Percentiles rank a stretch among this genome's conserved stretches.
Conservation (phyloP, 2,329 filamentous ascomycete species). For the Diaporthe sp. region DNA sequence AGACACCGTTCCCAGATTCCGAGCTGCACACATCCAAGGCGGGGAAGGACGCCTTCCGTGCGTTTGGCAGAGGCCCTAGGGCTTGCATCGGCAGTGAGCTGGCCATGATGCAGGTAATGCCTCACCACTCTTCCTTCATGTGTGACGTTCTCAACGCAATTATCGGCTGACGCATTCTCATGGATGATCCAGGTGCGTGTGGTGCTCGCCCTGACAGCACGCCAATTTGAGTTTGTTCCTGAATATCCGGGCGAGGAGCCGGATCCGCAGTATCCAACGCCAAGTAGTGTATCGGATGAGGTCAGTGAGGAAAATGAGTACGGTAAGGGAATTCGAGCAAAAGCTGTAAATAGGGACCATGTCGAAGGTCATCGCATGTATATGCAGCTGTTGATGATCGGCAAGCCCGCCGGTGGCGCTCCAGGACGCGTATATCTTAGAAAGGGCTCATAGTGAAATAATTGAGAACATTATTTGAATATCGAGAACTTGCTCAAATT, state of each 20-base stretch:
- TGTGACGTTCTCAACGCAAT: neutral
- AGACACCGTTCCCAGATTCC: neutral
- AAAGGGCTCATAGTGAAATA: neutral
- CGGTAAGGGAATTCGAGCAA: neutral
- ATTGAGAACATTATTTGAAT: no score
- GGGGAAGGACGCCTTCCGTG: neutral
- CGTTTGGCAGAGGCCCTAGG: neutral
- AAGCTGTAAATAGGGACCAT: neutral
- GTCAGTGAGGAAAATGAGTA: neutral
- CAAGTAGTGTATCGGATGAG: neutral
- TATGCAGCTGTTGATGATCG: neutral
- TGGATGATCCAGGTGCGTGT: neutral
- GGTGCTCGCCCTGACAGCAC: neutral
- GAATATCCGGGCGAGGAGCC: neutral
- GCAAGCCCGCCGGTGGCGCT: neutral
- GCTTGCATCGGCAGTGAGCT: neutral
- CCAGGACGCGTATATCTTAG: neutral
- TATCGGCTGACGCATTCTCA: neutral
- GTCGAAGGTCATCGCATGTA: neutral
- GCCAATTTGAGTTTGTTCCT: neutral
- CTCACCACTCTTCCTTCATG: neutral
- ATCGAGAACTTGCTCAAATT: no score
- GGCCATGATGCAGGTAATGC: neutral
- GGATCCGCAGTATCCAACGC: neutral
- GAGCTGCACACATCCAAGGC: neutral